Percentiles rank a stretch among this genome's conserved stretches.
Conservation (phyloP, 257 asterid species). For the Henckelia pumila region DNA sequence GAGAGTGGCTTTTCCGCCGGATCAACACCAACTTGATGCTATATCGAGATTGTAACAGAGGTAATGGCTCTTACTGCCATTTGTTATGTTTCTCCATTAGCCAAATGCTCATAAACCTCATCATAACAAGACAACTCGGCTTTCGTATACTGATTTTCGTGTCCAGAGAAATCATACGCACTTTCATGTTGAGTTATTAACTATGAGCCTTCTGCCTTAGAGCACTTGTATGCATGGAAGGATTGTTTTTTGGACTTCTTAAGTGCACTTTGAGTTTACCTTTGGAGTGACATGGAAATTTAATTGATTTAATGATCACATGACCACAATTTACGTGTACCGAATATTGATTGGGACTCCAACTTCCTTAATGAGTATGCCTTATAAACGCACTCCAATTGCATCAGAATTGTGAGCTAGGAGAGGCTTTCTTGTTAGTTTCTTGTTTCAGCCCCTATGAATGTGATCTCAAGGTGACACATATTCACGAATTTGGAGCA, state of each 20-base stretch:
- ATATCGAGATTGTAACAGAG: slow-evolving; percentile 3
- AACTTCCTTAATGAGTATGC: neutral
- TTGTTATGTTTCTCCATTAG: slow-evolving; percentile 2
- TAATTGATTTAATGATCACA: no score
- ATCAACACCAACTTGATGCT: slow-evolving; percentile 49
- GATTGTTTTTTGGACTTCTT: neutral
- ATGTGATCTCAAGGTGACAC: neutral
- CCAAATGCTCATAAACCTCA: neutral
- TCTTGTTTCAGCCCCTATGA: neutral
- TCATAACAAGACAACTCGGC: neutral
- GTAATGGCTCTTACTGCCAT: slow-evolving; percentile 15
- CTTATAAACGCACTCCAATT: neutral
- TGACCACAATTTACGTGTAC: neutral
- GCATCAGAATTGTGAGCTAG: neutral
- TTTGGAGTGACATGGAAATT: no score
- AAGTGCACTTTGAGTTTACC: no score
- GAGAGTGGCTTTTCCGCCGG: slow-evolving; percentile 20
- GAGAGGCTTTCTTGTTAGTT: no score
- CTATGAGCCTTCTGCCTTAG: neutral
- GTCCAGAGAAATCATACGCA: neutral
- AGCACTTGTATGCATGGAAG: neutral
- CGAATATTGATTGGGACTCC: neutral
- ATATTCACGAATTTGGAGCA: neutral
- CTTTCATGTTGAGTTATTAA: neutral
- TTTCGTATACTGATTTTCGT: slow-evolving; percentile 19